Evolutionary conservation across 1,284 basidiomycete species (phyloP), one percentile per base, ranked within the genome.

Genomic region (Pseudozyma sp.): DNA sequence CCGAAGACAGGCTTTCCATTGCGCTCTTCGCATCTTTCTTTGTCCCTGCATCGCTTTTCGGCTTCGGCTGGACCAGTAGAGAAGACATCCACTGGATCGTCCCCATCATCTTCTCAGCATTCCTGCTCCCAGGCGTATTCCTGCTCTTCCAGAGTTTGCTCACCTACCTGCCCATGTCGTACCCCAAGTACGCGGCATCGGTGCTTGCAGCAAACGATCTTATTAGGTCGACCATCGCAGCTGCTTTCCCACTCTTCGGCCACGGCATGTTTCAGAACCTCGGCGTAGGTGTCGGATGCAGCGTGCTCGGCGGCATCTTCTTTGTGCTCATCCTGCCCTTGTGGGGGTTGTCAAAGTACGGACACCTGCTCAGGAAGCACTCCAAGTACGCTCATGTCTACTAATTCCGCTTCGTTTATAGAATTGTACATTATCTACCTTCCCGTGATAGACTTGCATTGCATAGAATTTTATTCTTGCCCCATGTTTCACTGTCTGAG

Each of bases 11-110:
- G 1, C 63, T 86, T 35, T 56, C 75, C 8, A 75, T 83, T 16
- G 80, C 80, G 1, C 61, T 93, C 75, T 87, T 92, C 64, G 91
- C 91, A 1, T 90, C 90, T 0, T 83, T 91, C 44, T 90, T 92
- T 61, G 89, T 90, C 1, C 91, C 92, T 0, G 82, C 92, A 48
- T 91, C 91, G 21, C 63, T 81, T 25, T 81, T 81, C 54, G 61
- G 61, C 13, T 79, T 81, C 49, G 79, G 78, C 34, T 81, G 78
- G 79, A 81, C 79, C 9, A 53, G 63, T 16, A 47, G 50, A 1
- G 62, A 54, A 19, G 70, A 72, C 16, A 78, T 79, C 49, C 77
- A 78, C 72, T 81, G 76, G 72, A 78, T 79, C 36, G 78, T 71
- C 1, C 76, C 78, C 25, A 64, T 78, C 61, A 59, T 77, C 56